Conservation (phyloP, 2,329 filamentous ascomycete species). For the Huntiella abstrusa region DNA sequence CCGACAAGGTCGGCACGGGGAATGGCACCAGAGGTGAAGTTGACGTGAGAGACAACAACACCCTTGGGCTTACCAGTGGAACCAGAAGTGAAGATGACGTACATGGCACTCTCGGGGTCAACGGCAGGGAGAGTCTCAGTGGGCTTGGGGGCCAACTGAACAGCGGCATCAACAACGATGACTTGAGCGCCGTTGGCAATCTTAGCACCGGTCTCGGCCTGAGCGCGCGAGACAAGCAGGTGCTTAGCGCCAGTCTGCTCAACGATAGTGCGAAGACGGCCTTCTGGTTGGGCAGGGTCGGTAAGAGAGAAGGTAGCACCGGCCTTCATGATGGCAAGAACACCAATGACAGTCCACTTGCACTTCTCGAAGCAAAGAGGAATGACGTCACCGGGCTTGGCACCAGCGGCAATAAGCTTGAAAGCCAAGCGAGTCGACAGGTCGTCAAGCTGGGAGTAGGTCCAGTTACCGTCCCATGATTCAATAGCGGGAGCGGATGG, state of each 20-base stretch:
- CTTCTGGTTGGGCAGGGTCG: slow-evolving; percentile 27
- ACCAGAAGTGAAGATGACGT: slow-evolving; percentile 46
- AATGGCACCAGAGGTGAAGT: slow-evolving; percentile 27
- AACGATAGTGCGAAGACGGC: slow-evolving; percentile 25
- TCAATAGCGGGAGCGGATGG: slow-evolving; percentile 26
- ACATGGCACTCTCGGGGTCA: slow-evolving; percentile 26
- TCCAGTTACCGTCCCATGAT: slow-evolving; percentile 31
- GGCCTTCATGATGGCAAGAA: slow-evolving; percentile 30
- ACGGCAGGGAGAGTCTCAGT: slow-evolving; percentile 18
- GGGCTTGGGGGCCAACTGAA: not conserved
- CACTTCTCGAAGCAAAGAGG: slow-evolving; percentile 33
- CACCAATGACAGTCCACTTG: slow-evolving; percentile 25
- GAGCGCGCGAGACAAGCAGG: slow-evolving; percentile 23
- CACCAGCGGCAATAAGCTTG: slow-evolving; percentile 21
- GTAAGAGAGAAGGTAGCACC: slow-evolving; percentile 28
- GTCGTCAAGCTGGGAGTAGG: slow-evolving; percentile 25
- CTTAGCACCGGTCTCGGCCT: slow-evolving; percentile 20
- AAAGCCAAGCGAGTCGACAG: slow-evolving; percentile 24
- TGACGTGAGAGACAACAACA: slow-evolving; percentile 32
- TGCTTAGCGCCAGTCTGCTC: slow-evolving; percentile 23
- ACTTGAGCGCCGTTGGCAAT: slow-evolving; percentile 17
- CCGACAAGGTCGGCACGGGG: slow-evolving; percentile 25
- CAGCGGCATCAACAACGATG: slow-evolving; percentile 4
- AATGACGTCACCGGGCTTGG: slow-evolving; percentile 23
- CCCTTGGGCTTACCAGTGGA: slow-evolving; percentile 47